These are phyloP conservation scores for Stipa capillata DNA, from an alignment of 176 grass and related monocot species.

Conservation along the genomic window DNA sequence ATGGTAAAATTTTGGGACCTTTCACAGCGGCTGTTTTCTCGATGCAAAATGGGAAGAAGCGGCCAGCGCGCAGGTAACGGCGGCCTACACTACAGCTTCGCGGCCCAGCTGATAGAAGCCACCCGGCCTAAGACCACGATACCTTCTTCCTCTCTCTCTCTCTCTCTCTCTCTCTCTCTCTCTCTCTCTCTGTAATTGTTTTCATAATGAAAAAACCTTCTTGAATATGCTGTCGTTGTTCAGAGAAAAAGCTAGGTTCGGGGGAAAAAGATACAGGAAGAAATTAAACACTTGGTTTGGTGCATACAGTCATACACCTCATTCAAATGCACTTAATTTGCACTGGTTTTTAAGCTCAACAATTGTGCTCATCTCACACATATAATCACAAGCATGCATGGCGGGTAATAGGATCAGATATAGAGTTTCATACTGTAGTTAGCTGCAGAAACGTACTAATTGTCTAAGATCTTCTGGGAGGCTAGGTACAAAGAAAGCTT, in stretches of 20 bases:
- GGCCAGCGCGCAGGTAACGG: no score
- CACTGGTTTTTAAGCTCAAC: no score
- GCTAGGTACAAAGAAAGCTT: no score
- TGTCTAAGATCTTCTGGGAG: neutral
- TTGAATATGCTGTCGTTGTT: neutral
- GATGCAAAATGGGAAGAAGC: no score
- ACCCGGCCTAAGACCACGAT: no score
- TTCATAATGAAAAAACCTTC: neutral
- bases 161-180: no score
- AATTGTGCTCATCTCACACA: neutral
- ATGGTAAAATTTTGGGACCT: no score
- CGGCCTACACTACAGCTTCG: no score
- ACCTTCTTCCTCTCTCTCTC: no score
- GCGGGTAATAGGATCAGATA: neutral
- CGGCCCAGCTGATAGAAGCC: no score
- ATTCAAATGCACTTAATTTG: neutral
- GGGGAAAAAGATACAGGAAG: neutral
- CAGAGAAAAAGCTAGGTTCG: neutral
- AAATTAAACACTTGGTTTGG: neutral
- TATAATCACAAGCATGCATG: neutral
- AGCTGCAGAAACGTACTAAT: neutral
- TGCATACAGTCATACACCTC: neutral
- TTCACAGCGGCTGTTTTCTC: no score
- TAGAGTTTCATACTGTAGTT: neutral
- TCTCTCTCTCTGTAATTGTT: neutral